These are phyloP conservation scores for Citrullus mucosospermus DNA, from an alignment of 306 rosid species.

Conservation along the genomic window DNA sequence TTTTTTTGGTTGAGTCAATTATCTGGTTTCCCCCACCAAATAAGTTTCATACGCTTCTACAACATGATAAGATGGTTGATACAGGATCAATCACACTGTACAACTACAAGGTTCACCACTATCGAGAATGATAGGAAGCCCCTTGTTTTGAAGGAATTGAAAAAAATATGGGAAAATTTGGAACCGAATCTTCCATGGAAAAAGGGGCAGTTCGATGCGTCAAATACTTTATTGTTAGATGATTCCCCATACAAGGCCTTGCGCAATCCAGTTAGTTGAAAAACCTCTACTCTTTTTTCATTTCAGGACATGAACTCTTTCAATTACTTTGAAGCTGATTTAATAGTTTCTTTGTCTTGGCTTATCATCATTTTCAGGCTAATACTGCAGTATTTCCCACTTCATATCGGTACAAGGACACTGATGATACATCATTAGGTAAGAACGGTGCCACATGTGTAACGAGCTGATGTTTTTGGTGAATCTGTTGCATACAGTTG, in stretches of 20 bases:
- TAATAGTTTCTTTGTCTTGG: not conserved
- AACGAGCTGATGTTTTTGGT: not conserved
- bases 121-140: constrained; percentile 46
- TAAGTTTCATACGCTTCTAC: not conserved
- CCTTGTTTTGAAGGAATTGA: constrained; percentile 64
- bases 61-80: not conserved
- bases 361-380: constrained; percentile 30
- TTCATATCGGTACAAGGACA: constrained; percentile 32
- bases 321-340: not conserved
- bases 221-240: constrained; percentile 76
- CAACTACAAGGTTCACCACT: constrained; percentile 36
- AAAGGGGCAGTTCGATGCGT: constrained; percentile 60
- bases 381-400: constrained; percentile 66
- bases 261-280: constrained; percentile 65
- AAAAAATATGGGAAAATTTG: constrained; percentile 58
- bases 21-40: not conserved
- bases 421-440: constrained; percentile 56
- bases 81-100: constrained; percentile 66
- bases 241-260: constrained; percentile 90
- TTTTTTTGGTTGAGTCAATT: not conserved
- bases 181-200: constrained; percentile 60
- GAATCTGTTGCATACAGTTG: not conserved
- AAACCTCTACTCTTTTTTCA: constrained; percentile 5
- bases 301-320: not conserved
- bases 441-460: not conserved